phyloP scores from a whole-genome alignment of 768 basidiomycete species.

The Mycena latifolia region DNA sequence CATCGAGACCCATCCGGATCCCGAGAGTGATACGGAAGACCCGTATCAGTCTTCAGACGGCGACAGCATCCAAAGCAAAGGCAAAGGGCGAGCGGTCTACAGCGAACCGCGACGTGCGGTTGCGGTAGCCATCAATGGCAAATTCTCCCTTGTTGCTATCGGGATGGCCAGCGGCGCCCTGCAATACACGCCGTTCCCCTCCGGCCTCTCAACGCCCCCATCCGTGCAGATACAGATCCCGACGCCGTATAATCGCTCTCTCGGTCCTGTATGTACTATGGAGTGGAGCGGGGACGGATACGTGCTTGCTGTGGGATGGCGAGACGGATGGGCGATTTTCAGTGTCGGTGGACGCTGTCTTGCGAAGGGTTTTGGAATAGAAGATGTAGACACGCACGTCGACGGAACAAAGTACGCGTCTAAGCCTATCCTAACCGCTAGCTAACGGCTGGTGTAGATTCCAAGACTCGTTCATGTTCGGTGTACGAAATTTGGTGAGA shows the following conservation, averaged over 20 bases:
- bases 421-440: slow-evolving; percentile 19
- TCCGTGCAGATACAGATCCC: slow-evolving; percentile 75
- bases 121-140: slow-evolving; percentile 76
- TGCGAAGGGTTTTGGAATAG: slow-evolving; percentile 80
- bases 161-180: slow-evolving; percentile 73
- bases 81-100: slow-evolving; percentile 53
- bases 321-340: slow-evolving; percentile 90
- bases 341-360: slow-evolving; percentile 91
- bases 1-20: slow-evolving; percentile 60
- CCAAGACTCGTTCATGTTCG: slow-evolving; percentile 89
- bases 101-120: slow-evolving; percentile 77
- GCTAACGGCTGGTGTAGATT: slow-evolving; percentile 56
- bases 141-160: slow-evolving; percentile 86
- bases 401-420: slow-evolving; percentile 63
- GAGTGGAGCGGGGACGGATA: slow-evolving; percentile 98
- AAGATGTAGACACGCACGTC: slow-evolving; percentile 56
- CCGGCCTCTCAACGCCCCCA: slow-evolving; percentile 67
- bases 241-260: slow-evolving; percentile 67
- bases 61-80: slow-evolving; percentile 29
- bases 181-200: slow-evolving; percentile 77
- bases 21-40: slow-evolving; percentile 23
- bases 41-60: slow-evolving; percentile 18
- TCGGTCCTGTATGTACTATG: slow-evolving; percentile 74
- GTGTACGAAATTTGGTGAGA: slow-evolving; percentile 76
- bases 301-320: slow-evolving; percentile 94